Percentiles rank a stretch among this genome's conserved stretches.
Conservation (phyloP, 352 stramenopile species). For the Pythium utonaiense region DNA sequence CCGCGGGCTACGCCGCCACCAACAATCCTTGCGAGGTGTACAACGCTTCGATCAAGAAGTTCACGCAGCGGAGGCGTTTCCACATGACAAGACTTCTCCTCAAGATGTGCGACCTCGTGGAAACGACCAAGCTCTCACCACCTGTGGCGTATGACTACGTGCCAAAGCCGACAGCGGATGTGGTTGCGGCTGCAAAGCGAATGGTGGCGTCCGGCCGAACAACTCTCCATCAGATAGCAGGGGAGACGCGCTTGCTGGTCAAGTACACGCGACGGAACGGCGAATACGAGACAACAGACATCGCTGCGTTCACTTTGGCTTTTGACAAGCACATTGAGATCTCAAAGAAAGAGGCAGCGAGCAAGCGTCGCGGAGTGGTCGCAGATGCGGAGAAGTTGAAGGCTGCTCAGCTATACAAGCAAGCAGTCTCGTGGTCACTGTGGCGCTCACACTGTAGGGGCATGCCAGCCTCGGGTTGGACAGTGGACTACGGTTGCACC, state of each 20-base stretch:
- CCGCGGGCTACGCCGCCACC: slow-evolving; percentile 7
- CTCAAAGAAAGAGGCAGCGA: neutral
- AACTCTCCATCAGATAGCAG: neutral
- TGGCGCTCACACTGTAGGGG: slow-evolving; percentile 2
- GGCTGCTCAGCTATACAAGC: slow-evolving; percentile 1
- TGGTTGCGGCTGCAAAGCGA: slow-evolving; percentile 3
- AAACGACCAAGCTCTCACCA: neutral
- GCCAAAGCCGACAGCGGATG: neutral
- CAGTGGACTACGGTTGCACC: neutral
- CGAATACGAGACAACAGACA: neutral
- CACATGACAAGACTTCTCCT: slow-evolving; percentile 17
- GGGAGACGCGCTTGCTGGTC: neutral
- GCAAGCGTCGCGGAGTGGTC: neutral
- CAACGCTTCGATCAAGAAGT: slow-evolving; percentile 19
- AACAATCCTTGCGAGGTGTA: slow-evolving; percentile 23
- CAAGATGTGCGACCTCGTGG: slow-evolving; percentile 14
- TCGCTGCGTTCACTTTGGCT: neutral
- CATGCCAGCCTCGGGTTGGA: slow-evolving; percentile 2
- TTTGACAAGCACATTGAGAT: slow-evolving; percentile 10
- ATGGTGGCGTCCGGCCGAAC: slow-evolving; percentile 8
- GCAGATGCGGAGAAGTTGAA: slow-evolving; percentile 9
- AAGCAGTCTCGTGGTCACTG: neutral
- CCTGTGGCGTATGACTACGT: neutral
- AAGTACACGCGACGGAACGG: neutral
- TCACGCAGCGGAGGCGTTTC: neutral